Percentiles rank a stretch among this genome's conserved stretches.
phyloP scores from a whole-genome alignment of 1,284 basidiomycete species.

The Leccinum fallax region DNA sequence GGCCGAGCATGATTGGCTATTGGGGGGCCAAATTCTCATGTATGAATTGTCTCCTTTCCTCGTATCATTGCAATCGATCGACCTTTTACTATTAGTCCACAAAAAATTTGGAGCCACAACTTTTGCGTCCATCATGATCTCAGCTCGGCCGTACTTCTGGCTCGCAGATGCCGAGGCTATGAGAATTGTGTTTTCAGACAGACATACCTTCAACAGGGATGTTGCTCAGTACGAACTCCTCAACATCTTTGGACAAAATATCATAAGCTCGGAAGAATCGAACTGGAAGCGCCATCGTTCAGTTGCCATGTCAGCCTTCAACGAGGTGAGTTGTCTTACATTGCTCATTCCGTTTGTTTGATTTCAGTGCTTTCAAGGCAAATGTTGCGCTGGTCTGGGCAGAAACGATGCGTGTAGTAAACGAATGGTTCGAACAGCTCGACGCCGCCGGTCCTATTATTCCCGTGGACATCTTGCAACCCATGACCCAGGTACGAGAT shows the following conservation, averaged over 20 bases:
- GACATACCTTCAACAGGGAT: slow-evolving; percentile 41
- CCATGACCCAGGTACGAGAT: slow-evolving; percentile 32
- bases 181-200: slow-evolving; percentile 36
- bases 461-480: slow-evolving; percentile 34
- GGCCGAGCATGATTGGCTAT: slow-evolving; percentile 22
- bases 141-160: slow-evolving; percentile 38
- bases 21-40: slow-evolving; percentile 35
- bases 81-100: slow-evolving; percentile 32
- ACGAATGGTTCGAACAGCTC: slow-evolving; percentile 48
- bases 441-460: slow-evolving; percentile 24
- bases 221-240: slow-evolving; percentile 22
- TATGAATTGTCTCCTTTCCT: slow-evolving; percentile 17
- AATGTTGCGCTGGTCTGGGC: slow-evolving; percentile 49
- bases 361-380: slow-evolving; percentile 28
- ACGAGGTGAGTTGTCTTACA: slow-evolving; percentile 18
- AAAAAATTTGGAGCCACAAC: slow-evolving; percentile 39
- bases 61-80: background rate
- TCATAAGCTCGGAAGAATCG: slow-evolving; percentile 22
- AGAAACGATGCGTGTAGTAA: slow-evolving; percentile 42
- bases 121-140: slow-evolving; percentile 37
- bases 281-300: slow-evolving; percentile 32
- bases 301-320: slow-evolving; percentile 30
- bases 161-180: slow-evolving; percentile 45
- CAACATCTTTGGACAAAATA: slow-evolving; percentile 25
- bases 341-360: background rate